A percentile compares a stretch with the other conserved stretches of the same genome.
Conservation (phyloP, 2,329 filamentous ascomycete genomes). For the Aspergillus sojae region DNA sequence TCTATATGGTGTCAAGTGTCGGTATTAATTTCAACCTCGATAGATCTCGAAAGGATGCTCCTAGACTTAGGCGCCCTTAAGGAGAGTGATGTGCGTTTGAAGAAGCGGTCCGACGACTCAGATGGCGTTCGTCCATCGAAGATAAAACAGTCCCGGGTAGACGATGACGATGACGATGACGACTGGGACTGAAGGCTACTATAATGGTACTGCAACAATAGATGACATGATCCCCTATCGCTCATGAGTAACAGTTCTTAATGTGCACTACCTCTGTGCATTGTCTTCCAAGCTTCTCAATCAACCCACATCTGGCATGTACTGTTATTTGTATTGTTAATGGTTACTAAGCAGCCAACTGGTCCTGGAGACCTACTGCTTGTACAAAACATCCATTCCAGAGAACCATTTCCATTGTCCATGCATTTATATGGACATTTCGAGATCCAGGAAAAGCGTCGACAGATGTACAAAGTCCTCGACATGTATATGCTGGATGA, state of each 20-base stretch:
- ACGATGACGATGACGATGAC: constrained; percentile 51
- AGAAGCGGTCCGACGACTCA: constrained; percentile 59
- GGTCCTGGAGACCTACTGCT: background rate
- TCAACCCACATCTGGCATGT: background rate
- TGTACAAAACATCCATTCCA: background rate
- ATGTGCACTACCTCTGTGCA: background rate
- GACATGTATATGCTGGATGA: background rate
- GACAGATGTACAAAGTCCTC: background rate
- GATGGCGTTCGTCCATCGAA: constrained; percentile 57
- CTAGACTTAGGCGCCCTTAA: constrained; percentile 80
- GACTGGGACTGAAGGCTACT: constrained; percentile 57
- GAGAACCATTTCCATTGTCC: background rate
- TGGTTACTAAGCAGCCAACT: background rate
- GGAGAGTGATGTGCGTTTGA: constrained; percentile 75
- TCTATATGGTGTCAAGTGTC: constrained; percentile 5
- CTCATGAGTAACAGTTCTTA: background rate
- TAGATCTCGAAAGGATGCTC: constrained; percentile 77
- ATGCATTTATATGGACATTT: background rate
- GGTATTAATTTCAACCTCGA: background rate
- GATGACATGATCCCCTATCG: background rate
- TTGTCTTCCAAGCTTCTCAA: background rate
- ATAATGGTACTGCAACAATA: background rate
- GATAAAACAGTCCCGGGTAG: constrained; percentile 50
- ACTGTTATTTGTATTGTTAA: background rate
- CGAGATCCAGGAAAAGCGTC: background rate